Conservation (phyloP, 2,329 filamentous ascomycete genomes). For the Aspergillus novoparasiticus region DNA sequence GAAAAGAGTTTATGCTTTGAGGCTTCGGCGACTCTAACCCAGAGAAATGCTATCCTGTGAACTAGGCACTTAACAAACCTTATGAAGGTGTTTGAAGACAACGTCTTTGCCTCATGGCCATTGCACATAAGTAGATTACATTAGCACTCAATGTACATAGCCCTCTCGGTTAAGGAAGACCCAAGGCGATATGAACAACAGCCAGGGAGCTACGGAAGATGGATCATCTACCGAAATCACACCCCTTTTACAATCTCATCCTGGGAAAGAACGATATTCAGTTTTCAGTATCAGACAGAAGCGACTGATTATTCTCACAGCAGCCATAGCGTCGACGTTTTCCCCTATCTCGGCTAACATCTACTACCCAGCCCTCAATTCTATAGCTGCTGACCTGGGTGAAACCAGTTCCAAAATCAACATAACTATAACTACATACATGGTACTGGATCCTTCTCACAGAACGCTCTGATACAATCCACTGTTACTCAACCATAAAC, state of each 20-base stretch:
- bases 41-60: not conserved
- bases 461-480: not conserved
- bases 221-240: not conserved
- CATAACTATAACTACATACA: conserved; percentile 36
- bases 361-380: conserved; percentile 46
- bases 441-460: conserved; percentile 21
- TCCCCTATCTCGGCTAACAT: conserved; percentile 48
- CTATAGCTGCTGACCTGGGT: conserved; percentile 33
- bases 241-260: not conserved
- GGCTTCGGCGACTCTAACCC: not conserved
- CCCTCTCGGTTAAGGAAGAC: not conserved
- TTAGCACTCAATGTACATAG: not conserved
- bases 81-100: conserved; percentile 11
- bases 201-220: not conserved
- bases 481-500: not conserved
- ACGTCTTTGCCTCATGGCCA: conserved; percentile 14
- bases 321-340: conserved; percentile 45
- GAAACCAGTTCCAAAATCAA: conserved; percentile 29
- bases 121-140: not conserved
- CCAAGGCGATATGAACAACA: not conserved
- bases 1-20: not conserved
- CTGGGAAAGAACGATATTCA: conserved; percentile 25
- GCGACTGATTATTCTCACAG: conserved; percentile 39
- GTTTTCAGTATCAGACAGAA: conserved; percentile 38
- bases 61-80: not conserved